Base-by-base conservation (phyloP, 169 alveolate species). In the Cryptosporidium felis region DNA sequence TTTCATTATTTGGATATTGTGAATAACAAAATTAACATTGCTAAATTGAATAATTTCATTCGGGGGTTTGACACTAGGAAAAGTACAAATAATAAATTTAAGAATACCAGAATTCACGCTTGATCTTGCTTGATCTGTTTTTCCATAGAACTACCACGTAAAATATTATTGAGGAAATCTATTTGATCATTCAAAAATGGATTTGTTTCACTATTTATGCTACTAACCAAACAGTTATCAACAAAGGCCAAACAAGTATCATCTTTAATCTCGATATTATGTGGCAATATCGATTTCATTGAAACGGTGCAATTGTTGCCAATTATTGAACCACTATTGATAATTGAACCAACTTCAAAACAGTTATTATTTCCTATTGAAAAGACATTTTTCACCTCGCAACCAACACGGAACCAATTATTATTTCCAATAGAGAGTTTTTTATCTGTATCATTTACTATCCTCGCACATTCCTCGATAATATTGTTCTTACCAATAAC, bases 71-170 rank as follows among this genome's bases (percentile, higher is more conserved):
- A 56, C 63, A 23, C 63, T 3, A 56, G 26, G 41, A 56, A 56
- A 56, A 56, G 6, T 21, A 5, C 26, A 0, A n/a, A 56, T 30
- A 38, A 23, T 30, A 65, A 63, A 65, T 45, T 36, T 32, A 53
- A 18, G 23, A 30, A 3, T 74, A 38, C 45, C 61, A n/a, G n/a
- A n/a, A n/a, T n/a, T n/a, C n/a, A n/a, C n/a, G n/a, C n/a, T n/a
- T n/a, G n/a, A n/a, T n/a, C n/a, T n/a, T n/a, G n/a, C n/a, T n/a
- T n/a, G n/a, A n/a, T 38, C 40, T 74, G 51, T 30, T 74, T 49
- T 14, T 74, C 85, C 85, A 74, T 74, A 10, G 85, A 74, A 38
- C 85, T 74, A 14, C 85, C 85, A 53, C 67, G 67, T 59, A 74
- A 53, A 53, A 74, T 74, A 53, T 53, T 74, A 32, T 38, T 38